These are phyloP conservation scores for Lagerstroemia fauriei DNA, from an alignment of 441 rosid genomes.

Conservation along the genomic window DNA sequence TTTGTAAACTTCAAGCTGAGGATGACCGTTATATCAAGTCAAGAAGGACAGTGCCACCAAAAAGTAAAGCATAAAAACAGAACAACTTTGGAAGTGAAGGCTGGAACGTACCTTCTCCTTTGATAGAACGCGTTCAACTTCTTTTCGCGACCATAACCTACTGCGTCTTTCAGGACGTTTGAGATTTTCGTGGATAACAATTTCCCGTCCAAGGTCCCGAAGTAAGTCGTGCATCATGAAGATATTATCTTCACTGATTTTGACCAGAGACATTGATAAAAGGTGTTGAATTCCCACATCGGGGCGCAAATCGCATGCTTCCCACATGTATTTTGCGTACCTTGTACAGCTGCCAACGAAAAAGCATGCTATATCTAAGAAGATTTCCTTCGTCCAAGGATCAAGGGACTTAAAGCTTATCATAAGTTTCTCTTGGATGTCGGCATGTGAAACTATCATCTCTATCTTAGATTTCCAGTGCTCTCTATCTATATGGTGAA, in stretches of 20 bases:
- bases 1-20: too few species aligned
- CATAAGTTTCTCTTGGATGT: background rate
- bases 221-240: slow-evolving; percentile 13
- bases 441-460: background rate
- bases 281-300: background rate
- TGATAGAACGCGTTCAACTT: background rate
- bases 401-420: slow-evolving; percentile 3
- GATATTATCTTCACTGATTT: background rate
- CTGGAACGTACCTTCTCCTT: background rate
- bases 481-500: background rate
- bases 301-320: background rate
- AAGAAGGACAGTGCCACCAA: too few species aligned
- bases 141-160: background rate
- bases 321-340: slow-evolving; percentile 1
- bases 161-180: background rate
- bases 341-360: background rate
- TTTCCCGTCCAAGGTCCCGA: slow-evolving; percentile 9
- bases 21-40: too few species aligned
- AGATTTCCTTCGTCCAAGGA: background rate
- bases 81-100: too few species aligned
- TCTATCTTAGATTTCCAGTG: slow-evolving; percentile 6
- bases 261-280: background rate
- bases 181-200: background rate
- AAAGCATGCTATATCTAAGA: slow-evolving; percentile 17
- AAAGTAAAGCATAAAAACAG: background rate